Percentiles rank a stretch among this genome's conserved stretches.
phyloP scores from a whole-genome alignment of 108 stramenopile genomes.

The Skeletonema costatum region DNA sequence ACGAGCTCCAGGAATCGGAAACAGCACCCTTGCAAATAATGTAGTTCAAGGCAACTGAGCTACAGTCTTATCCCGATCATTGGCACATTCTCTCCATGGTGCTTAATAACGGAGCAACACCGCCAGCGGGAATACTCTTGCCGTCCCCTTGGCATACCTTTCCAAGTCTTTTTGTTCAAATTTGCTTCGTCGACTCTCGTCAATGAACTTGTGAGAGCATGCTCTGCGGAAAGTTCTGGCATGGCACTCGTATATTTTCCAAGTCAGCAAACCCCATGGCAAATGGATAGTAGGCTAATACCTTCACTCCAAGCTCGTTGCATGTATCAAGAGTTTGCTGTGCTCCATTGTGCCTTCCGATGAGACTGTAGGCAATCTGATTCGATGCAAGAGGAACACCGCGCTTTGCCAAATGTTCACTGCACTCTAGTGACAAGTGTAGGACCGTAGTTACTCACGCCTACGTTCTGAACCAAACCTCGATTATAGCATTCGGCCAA shows the following conservation, averaged over 20 bases:
- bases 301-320: slow-evolving; percentile 59
- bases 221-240: not conserved
- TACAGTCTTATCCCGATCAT: slow-evolving; percentile 45
- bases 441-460: slow-evolving; percentile 72
- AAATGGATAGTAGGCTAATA: slow-evolving; percentile 70
- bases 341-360: slow-evolving; percentile 64
- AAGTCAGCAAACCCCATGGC: slow-evolving; percentile 72
- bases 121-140: slow-evolving; percentile 37
- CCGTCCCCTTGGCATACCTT: slow-evolving; percentile 57
- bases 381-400: slow-evolving; percentile 69
- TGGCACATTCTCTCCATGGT: slow-evolving; percentile 62
- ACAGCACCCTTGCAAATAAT: slow-evolving; percentile 68
- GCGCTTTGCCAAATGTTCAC: slow-evolving; percentile 47
- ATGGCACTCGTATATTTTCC: slow-evolving; percentile 54
- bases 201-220: slow-evolving; percentile 31
- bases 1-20: slow-evolving; percentile 65
- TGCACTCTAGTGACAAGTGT: slow-evolving; percentile 51
- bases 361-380: slow-evolving; percentile 69
- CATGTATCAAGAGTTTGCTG: slow-evolving; percentile 57
- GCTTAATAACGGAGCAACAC: slow-evolving; percentile 42
- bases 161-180: slow-evolving; percentile 51
- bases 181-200: slow-evolving; percentile 25
- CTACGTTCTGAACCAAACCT: slow-evolving; percentile 70
- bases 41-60: slow-evolving; percentile 81
- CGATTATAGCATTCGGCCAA: slow-evolving; percentile 63